These are phyloP conservation scores for Podaxis sp. DNA, from an alignment of 768 basidiomycete genomes.

Conservation along the genomic window DNA sequence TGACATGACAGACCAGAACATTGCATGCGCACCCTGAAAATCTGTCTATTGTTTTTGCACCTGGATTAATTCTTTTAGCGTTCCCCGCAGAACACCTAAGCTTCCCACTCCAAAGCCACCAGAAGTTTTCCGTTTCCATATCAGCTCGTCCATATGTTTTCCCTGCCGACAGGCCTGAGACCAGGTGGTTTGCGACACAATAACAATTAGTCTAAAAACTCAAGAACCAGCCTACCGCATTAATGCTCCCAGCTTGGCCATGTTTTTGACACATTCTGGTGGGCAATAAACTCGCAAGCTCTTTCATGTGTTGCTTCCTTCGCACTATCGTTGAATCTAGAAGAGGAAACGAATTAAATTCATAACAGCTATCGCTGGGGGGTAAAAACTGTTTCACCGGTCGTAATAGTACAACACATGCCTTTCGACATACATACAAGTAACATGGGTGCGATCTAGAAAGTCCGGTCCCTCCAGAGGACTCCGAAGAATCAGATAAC, in stretches of 20 bases:
- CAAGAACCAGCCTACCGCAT: neutral
- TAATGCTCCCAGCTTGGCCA: neutral
- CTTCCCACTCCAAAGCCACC: slow-evolving; percentile 5
- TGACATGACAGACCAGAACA: neutral
- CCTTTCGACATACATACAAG: slow-evolving; percentile 10
- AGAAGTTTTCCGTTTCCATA: neutral
- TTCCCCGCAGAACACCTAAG: neutral
- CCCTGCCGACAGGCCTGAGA: neutral
- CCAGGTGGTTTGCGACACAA: neutral
- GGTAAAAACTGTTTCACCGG: neutral
- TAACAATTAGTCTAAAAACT: neutral
- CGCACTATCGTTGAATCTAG: neutral
- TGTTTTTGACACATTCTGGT: neutral
- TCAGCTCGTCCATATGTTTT: slow-evolving; percentile 8
- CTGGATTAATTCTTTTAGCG: neutral
- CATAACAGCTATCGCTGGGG: slow-evolving; percentile 8
- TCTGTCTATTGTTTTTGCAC: neutral
- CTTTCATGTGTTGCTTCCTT: neutral
- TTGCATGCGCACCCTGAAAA: neutral
- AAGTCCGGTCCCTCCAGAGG: slow-evolving; percentile 14
- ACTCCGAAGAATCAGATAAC: slow-evolving; percentile 21
- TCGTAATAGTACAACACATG: slow-evolving; percentile 11
- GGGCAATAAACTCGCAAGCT: neutral
- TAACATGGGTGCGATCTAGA: slow-evolving; percentile 11
- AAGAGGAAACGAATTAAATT: neutral